phyloP scores from a whole-genome alignment of 2,329 filamentous ascomycete genomes.

The Daldinia sp. region DNA sequence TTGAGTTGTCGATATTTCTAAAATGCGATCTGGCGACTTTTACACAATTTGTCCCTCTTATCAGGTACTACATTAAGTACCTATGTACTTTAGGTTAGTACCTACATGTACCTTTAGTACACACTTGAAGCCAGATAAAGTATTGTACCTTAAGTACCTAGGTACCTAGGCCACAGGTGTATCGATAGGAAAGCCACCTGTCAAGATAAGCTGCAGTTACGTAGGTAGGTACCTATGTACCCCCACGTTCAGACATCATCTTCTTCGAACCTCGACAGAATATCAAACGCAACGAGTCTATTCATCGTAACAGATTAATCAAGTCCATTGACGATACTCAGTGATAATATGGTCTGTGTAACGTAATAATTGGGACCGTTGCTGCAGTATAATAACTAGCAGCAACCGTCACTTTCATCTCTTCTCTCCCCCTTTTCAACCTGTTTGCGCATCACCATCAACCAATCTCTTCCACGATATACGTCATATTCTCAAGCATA shows the following conservation, averaged over 20 bases:
- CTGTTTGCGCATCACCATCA: background rate
- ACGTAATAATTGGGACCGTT: background rate
- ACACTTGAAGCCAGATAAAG: background rate
- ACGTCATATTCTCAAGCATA: too few relatives aligned
- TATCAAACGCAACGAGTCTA: background rate
- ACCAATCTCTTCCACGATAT: background rate
- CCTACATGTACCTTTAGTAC: too few relatives aligned
- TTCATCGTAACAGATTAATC: background rate
- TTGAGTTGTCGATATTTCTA: background rate
- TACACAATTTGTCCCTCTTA: background rate
- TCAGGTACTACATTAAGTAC: background rate
- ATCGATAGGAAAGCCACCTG: too few relatives aligned
- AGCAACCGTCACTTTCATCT: background rate
- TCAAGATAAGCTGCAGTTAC: background rate
- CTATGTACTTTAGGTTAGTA: too few relatives aligned
- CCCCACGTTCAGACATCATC: background rate
- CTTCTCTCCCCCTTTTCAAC: background rate
- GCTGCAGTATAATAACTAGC: background rate
- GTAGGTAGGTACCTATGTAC: too few relatives aligned
- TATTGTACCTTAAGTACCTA: too few relatives aligned
- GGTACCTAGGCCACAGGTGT: background rate
- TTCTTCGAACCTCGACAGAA: background rate
- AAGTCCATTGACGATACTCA: background rate
- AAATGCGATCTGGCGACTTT: constrained; percentile 43
- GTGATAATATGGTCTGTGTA: background rate